These are phyloP conservation scores for Stephania japonica DNA, from an alignment of 164 flowering plant genomes.

Conservation along the genomic window DNA sequence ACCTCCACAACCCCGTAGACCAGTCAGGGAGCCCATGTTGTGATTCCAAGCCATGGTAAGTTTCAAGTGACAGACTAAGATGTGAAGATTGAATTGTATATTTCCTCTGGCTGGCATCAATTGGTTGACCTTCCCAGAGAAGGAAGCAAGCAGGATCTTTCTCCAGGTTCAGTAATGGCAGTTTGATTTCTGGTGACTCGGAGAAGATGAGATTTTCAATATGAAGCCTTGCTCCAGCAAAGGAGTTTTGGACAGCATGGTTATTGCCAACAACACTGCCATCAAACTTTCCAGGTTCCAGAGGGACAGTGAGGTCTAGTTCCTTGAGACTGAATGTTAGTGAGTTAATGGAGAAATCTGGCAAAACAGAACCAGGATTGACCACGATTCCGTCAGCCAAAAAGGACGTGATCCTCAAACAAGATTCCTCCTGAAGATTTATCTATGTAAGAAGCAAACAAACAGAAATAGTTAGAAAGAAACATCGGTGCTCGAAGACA, in stretches of 20 bases:
- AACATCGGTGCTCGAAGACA: background rate
- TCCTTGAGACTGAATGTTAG: conserved; percentile 56
- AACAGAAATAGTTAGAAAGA: background rate
- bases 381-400: conserved; percentile 88
- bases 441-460: conserved; percentile 40
- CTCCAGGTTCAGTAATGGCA: conserved; percentile 65
- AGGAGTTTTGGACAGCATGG: conserved; percentile 28
- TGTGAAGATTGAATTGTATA: conserved; percentile 59
- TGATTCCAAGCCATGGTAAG: conserved; percentile 23
- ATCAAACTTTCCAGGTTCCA: conserved; percentile 29
- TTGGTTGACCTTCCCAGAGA: conserved; percentile 88
- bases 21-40: conserved; percentile 20
- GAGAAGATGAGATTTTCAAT: conserved; percentile 54
- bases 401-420: conserved; percentile 82
- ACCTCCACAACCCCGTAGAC: conserved; percentile 60
- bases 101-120: conserved; percentile 89
- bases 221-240: conserved; percentile 89
- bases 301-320: conserved; percentile 67
- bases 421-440: conserved; percentile 92
- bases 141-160: conserved; percentile 96
- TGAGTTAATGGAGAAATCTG: conserved; percentile 83
- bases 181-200: conserved; percentile 58
- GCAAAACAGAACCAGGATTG: conserved; percentile 65
- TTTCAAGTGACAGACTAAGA: conserved; percentile 69
- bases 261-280: conserved; percentile 12